Evolutionary conservation across 2,329 filamentous ascomycete genomes (phyloP).

Genomic region (Aspergillus hiratsukae): DNA sequence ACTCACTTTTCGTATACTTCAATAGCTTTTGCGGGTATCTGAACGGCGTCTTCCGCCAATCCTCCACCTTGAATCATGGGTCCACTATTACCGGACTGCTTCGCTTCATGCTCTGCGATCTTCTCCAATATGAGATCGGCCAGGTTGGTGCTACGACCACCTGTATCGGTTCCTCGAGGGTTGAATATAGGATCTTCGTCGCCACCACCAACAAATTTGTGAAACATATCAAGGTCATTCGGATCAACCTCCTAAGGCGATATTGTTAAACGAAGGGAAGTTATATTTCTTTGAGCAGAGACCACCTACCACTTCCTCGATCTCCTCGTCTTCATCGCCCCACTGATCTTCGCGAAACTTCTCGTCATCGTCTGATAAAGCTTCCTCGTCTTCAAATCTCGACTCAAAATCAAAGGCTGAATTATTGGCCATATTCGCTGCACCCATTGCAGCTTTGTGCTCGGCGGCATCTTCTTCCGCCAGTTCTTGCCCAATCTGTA

Average conservation of each 20-base stretch:
- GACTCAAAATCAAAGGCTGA: slow-evolving; percentile 75
- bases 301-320: slow-evolving; percentile 41
- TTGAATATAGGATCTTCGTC: slow-evolving; percentile 70
- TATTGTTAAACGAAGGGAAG: background rate
- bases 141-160: slow-evolving; percentile 66
- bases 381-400: slow-evolving; percentile 58
- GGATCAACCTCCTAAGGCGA: slow-evolving; percentile 69
- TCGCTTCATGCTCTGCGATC: slow-evolving; percentile 85
- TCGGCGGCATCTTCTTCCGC: slow-evolving; percentile 71
- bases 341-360: slow-evolving; percentile 61
- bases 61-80: slow-evolving; percentile 50
- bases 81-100: slow-evolving; percentile 45
- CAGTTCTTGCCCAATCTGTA: slow-evolving; percentile 84
- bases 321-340: slow-evolving; percentile 75
- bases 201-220: slow-evolving; percentile 76
- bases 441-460: slow-evolving; percentile 28
- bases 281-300: background rate
- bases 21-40: slow-evolving; percentile 84
- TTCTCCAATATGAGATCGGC: slow-evolving; percentile 91
- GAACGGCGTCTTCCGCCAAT: slow-evolving; percentile 70
- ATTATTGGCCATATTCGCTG: slow-evolving; percentile 48
- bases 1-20: slow-evolving; percentile 85
- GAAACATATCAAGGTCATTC: slow-evolving; percentile 82
- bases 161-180: slow-evolving; percentile 45
- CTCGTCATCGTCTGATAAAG: slow-evolving; percentile 46